Evolutionary conservation across 306 rosid species (phyloP), one percentile per base, ranked within the genome.

Genomic region (Abrus precatorius): DNA sequence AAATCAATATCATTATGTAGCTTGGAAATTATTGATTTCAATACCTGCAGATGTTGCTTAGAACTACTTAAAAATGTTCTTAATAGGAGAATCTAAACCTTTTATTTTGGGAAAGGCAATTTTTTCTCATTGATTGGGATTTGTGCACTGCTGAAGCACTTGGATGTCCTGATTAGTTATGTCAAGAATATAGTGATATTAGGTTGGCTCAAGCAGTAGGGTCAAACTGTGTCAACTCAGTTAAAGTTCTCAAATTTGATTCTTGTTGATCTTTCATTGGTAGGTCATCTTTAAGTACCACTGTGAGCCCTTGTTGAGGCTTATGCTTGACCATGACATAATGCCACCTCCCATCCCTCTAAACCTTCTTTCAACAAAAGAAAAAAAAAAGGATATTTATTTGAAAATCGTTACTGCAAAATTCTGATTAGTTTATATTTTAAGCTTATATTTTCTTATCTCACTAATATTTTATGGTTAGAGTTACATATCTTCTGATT

Each of bases 361-460:
- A 29, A 32, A 48, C 75, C 40, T 36, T 68, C 50, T 47, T 54
- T 44, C 67, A 6, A 73, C 55, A 50, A 29, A 65, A 50, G 41
- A 56, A 69, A 50, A 55, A 53, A 54, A 54, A 20, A 55, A 32
- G 38, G 44, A 63, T 56, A 47, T 53, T 56, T 80, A 53, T 69
- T 68, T 70, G 62, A 48, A 75, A 61, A 30, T 4, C 57, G 11
- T 52, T 75, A 29, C 75, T 62, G 66, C 49, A 78, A 47, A 41
- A 64, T 67, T 64, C 8, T 56, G 69, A 40, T 41, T 74, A 11
- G 34, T 55, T 69, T 32, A 67, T 69, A 61, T 33, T 69, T 49
- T 60, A 54, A 74, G 59, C 66, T 79, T 79, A 69, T 75, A 59
- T 78, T 81, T 81, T 68, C 74, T 80, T 1, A 49, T 29, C 52